Percentiles rank a stretch among this genome's conserved stretches.
Conservation (phyloP, 2,329 filamentous ascomycete genomes). For the Venturia asperata region DNA sequence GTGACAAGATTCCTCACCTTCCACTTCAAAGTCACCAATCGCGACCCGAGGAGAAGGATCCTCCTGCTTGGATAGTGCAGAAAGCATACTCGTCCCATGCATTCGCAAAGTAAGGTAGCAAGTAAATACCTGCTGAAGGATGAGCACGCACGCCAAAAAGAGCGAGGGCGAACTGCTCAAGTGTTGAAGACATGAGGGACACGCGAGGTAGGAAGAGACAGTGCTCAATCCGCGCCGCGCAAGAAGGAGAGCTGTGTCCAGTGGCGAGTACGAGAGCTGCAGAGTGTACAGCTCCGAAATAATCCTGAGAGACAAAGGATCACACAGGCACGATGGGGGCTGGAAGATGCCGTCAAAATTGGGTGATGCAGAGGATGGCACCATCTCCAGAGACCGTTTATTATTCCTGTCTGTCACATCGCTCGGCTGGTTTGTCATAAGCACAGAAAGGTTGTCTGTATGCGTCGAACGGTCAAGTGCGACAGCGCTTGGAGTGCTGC, state of each 20-base stretch:
- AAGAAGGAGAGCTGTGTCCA: constrained; percentile 18
- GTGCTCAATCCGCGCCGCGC: constrained; percentile 16
- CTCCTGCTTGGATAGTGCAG: constrained; percentile 12
- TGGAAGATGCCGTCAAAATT: neutral
- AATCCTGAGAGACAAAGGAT: constrained; percentile 15
- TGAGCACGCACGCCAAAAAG: constrained; percentile 18
- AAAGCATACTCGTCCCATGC: constrained; percentile 18
- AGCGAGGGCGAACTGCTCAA: constrained; percentile 13
- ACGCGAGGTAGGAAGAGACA: constrained; percentile 15
- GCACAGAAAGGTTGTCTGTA: neutral
- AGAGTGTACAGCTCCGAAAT: constrained; percentile 19
- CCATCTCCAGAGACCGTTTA: neutral
- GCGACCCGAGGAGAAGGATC: neutral
- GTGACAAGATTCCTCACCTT: constrained; percentile 18
- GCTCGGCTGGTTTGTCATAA: neutral
- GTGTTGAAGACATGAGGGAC: constrained; percentile 15
- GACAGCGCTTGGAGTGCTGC: constrained; percentile 4
- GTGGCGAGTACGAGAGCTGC: constrained; percentile 9
- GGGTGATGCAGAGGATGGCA: neutral
- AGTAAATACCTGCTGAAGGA: constrained; percentile 19
- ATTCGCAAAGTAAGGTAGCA: constrained; percentile 17
- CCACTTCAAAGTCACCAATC: constrained; percentile 19
- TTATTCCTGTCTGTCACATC: neutral
- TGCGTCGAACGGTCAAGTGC: neutral
- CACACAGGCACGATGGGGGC: constrained; percentile 15